phyloP scores from a whole-genome alignment of 2,329 filamentous ascomycete genomes.

The Boeremia exigua region DNA sequence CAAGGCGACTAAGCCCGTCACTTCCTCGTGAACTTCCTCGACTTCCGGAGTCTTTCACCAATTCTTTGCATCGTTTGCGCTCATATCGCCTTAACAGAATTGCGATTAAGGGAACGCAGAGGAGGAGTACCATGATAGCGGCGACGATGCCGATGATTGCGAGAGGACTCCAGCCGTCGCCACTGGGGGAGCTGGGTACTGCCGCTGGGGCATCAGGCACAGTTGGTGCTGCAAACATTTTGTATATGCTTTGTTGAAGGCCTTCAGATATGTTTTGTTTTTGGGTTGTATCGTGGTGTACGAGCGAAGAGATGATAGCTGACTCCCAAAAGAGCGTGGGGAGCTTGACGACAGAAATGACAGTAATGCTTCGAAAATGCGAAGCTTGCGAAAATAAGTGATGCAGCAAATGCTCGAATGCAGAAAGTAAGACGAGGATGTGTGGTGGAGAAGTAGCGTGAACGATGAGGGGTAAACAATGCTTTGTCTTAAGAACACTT shows the following conservation, averaged over 20 bases:
- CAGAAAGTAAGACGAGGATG: background rate
- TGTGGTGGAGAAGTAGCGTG: conserved; percentile 3
- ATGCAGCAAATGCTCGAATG: background rate
- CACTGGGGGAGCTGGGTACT: background rate
- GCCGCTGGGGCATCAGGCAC: conserved; percentile 23
- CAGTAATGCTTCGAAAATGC: background rate
- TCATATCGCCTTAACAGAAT: conserved; percentile 28
- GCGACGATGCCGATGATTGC: conserved; percentile 35
- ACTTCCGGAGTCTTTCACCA: conserved; percentile 15
- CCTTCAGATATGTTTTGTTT: background rate
- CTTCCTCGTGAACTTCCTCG: conserved; percentile 17
- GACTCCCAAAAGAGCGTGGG: background rate
- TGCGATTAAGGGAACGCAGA: conserved; percentile 28
- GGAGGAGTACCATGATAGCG: conserved; percentile 24
- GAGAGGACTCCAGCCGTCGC: conserved; percentile 26
- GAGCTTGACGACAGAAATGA: background rate
- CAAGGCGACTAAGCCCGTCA: background rate
- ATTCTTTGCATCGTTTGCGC: conserved; percentile 25
- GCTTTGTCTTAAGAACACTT: conserved; percentile 1
- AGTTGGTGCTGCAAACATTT: background rate
- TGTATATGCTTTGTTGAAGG: background rate
- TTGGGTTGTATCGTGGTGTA: background rate
- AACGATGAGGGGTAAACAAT: conserved; percentile 12
- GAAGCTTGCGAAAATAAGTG: background rate
- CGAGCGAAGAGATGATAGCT: background rate